Percentiles rank a stretch among this genome's conserved stretches.
phyloP scores from a whole-genome alignment of 192 early-diverging fungal genomes.

The Linderina pennispora region DNA sequence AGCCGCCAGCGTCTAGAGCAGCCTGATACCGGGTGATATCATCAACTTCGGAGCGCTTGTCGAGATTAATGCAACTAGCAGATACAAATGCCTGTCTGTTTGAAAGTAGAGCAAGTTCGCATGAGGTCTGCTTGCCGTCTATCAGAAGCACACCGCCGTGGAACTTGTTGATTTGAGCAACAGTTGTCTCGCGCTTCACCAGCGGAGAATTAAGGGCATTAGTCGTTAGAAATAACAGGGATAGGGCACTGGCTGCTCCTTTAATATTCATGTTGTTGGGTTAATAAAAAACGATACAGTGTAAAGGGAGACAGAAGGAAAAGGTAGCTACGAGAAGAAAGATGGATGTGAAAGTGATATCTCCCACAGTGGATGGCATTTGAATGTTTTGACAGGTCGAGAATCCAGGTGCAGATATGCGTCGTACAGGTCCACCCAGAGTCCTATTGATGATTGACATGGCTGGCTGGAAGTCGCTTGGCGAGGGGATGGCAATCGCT shows the following conservation, averaged over 20 bases:
- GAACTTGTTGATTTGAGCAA: not conserved
- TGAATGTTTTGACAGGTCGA: too few relatives aligned
- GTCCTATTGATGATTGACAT: too few relatives aligned
- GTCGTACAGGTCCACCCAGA: too few relatives aligned
- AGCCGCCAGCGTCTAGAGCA: slow-evolving; percentile 12
- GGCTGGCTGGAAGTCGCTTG: too few relatives aligned
- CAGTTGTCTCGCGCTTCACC: not conserved
- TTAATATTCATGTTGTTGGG: not conserved
- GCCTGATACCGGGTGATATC: slow-evolving; percentile 5
- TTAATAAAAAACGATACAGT: not conserved
- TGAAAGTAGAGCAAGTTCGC: slow-evolving; percentile 24
- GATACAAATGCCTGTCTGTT: slow-evolving; percentile 19
- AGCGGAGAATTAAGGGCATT: not conserved
- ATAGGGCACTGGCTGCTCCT: too few relatives aligned
- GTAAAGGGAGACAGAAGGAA: not conserved
- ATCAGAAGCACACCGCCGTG: not conserved
- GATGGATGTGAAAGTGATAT: too few relatives aligned
- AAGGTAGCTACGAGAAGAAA: not conserved
- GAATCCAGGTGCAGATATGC: too few relatives aligned
- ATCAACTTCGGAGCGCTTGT: not conserved
- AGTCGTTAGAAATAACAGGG: not conserved
- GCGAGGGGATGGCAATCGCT: too few relatives aligned
- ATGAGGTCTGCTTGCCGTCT: slow-evolving; percentile 5
- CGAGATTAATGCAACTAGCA: slow-evolving; percentile 18
- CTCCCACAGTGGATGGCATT: too few relatives aligned